Conservation (phyloP, 1,284 basidiomycete genomes). For the Irpex lacteus region DNA sequence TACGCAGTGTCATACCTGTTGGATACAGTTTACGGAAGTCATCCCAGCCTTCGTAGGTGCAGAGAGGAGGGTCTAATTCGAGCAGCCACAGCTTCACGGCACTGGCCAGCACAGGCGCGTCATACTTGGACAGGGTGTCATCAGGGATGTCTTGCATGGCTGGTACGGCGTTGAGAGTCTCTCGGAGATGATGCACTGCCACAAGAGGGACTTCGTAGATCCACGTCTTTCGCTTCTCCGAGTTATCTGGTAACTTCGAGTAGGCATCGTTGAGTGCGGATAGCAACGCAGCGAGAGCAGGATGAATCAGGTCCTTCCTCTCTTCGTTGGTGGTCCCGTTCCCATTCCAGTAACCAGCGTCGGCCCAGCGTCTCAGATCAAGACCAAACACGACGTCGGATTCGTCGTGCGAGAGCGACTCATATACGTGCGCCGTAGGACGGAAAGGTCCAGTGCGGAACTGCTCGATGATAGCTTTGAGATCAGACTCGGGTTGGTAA, state of each 20-base stretch:
- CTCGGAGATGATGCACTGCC: constrained; percentile 80
- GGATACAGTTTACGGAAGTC: constrained; percentile 85
- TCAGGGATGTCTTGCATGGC: constrained; percentile 61
- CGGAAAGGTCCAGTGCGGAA: constrained; percentile 90
- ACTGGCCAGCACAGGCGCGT: constrained; percentile 83
- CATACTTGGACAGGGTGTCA: constrained; percentile 73
- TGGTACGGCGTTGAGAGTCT: constrained; percentile 73
- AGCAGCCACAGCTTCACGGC: constrained; percentile 84
- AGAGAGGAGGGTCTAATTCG: constrained; percentile 82
- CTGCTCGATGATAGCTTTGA: constrained; percentile 81
- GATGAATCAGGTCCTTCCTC: constrained; percentile 67
- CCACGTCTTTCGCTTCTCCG: constrained; percentile 89
- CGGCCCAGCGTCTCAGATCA: constrained; percentile 85
- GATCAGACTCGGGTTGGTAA: constrained; percentile 83
- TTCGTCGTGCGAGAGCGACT: constrained; percentile 77
- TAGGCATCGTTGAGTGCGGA: constrained; percentile 67
- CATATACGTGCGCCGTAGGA: constrained; percentile 80
- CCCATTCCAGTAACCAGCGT: constrained; percentile 55
- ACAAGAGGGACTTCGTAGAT: constrained; percentile 88
- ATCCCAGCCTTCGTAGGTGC: constrained; percentile 87
- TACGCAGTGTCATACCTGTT: constrained; percentile 35
- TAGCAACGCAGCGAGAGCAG: constrained; percentile 72
- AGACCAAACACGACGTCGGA: constrained; percentile 86
- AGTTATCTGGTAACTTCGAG: constrained; percentile 56
- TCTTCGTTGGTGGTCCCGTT: constrained; percentile 37